Evolutionary conservation across 371 early-diverging fungal species (phyloP), one percentile per base, ranked within the genome.

Genomic region (Catenaria anguillulae): DNA sequence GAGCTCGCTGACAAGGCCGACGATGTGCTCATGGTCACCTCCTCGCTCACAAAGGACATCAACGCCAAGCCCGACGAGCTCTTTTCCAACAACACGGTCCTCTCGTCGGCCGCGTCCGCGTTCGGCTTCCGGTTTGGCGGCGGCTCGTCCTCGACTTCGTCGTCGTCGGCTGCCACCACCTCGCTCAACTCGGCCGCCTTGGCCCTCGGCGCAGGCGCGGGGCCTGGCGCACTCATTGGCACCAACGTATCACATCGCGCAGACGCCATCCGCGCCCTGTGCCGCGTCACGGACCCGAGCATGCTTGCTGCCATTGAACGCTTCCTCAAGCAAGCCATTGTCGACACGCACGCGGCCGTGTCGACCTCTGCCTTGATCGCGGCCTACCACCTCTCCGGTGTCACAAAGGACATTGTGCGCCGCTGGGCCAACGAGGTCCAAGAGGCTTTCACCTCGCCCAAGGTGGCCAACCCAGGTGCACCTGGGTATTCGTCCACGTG

Each of bases 1-100:
- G 95, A 95, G 72, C 81, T 98, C 23, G 84, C 93, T 46, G 81
- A 79, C 26, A 82, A 87, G 62, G 92, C 96, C 59, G 90, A 96
- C 70, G 90, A 96, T 78, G 93, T 94, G 36, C 91, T 97, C 68
- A 93, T 97, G 90, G 92, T 92, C 60, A 98, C 94, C 21, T 87
- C 89, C 67, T 88, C 88, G 63, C 73, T 98, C 64, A 92, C 90
- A 74, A 90, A 93, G 75, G 98, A 98, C 71, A 93, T 94, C 80
- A 94, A 92, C 72, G 85, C 91, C 36, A 92, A 89, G 64, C 63
- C 72, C 5, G 80, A 79, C 60, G 66, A 58, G 8, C 33, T 58
- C 17, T 33, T 36, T 36, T 8, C 58, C 29, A n/a, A 34, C 17
- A 26, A 15, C 40, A 24, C 6, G 21, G 15, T 36, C 29, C 43